Conservation (phyloP, 2,329 filamentous ascomycete species). For the Cercospora berteroae region DNA sequence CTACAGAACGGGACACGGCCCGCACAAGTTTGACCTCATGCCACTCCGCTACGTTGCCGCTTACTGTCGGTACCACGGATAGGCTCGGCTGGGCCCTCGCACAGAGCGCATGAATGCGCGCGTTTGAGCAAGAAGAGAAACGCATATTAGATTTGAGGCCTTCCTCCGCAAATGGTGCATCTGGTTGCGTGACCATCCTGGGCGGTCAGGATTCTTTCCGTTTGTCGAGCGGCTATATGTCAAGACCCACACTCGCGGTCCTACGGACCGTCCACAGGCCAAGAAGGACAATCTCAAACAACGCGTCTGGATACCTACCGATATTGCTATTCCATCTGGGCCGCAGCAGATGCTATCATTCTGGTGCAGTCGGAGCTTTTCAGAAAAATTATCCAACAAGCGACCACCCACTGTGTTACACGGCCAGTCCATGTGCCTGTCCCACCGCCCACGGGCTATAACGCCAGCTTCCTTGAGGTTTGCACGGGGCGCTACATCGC, state of each 20-base stretch:
- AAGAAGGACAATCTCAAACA: neutral
- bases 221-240: neutral
- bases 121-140: constrained; percentile 6
- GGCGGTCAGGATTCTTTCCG: neutral
- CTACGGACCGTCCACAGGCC: constrained; percentile 1
- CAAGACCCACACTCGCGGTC: neutral
- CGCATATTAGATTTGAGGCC: neutral
- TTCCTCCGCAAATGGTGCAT: neutral
- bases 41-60: neutral
- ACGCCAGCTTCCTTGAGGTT: neutral
- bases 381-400: neutral
- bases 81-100: neutral
- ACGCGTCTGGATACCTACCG: neutral
- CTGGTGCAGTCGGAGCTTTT: neutral
- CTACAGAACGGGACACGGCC: neutral
- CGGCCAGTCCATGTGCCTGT: neutral
- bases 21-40: neutral
- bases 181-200: neutral
- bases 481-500: constrained; percentile 5
- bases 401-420: neutral
- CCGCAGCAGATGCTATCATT: neutral
- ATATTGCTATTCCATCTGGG: neutral
- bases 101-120: constrained; percentile 1
- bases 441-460: neutral
- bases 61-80: neutral